These are phyloP conservation scores for Penicillium sp. DNA, from an alignment of 2,329 filamentous ascomycete species.

Conservation along the genomic window DNA sequence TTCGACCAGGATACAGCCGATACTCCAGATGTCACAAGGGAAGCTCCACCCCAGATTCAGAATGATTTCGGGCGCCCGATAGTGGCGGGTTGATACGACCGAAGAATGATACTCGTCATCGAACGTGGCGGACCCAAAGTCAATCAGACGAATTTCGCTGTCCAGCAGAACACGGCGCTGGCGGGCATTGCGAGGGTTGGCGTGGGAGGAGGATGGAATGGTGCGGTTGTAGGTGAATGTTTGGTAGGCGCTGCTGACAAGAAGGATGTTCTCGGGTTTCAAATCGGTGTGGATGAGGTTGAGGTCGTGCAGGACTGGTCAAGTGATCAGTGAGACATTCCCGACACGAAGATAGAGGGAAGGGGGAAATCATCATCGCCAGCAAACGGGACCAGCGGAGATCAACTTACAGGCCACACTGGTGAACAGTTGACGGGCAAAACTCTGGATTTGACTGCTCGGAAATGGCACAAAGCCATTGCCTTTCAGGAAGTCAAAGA, in stretches of 20 bases:
- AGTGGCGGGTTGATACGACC: conserved; percentile 61
- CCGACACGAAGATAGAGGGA: neutral
- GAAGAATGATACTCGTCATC: conserved; percentile 64
- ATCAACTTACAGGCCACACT: conserved; percentile 85
- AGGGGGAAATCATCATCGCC: too few relatives aligned
- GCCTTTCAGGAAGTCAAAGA: conserved; percentile 96
- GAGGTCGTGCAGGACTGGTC: conserved; percentile 81
- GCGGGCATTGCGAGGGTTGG: conserved; percentile 52
- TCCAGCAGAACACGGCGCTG: conserved; percentile 59
- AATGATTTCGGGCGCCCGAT: conserved; percentile 62
- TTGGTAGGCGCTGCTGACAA: conserved; percentile 60
- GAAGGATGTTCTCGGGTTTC: conserved; percentile 63
- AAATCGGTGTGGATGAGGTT: conserved; percentile 90
- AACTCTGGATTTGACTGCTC: conserved; percentile 96
- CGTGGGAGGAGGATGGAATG: conserved; percentile 58
- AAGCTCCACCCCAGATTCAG: conserved; percentile 63
- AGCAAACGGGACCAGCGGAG: too few relatives aligned
- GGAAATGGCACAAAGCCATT: conserved; percentile 96
- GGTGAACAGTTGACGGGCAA: conserved; percentile 92
- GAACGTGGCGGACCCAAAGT: conserved; percentile 63
- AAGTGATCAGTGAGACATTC: conserved; percentile 22
- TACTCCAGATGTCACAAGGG: conserved; percentile 64
- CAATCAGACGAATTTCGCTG: conserved; percentile 61
- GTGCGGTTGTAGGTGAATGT: conserved; percentile 64
- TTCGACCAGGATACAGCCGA: conserved; percentile 62